Evolutionary conservation across 2,329 filamentous ascomycete species (phyloP).

Genomic region (Sporothrix dimorphospora): DNA sequence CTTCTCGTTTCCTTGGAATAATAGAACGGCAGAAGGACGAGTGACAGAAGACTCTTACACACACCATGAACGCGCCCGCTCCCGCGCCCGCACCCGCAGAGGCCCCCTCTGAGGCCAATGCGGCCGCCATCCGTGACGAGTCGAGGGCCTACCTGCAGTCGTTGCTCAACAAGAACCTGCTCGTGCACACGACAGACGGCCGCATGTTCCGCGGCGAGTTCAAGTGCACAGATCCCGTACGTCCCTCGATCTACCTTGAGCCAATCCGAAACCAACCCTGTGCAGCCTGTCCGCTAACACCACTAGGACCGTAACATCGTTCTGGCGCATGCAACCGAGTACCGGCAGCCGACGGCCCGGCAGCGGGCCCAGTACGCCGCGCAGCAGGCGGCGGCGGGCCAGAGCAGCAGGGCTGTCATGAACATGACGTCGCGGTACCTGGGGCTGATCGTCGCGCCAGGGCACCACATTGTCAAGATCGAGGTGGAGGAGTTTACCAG

Average conservation of each 20-base stretch:
- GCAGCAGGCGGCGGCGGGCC: conserved; percentile 40
- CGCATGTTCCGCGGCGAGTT: conserved; percentile 89
- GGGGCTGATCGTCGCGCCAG: conserved; percentile 87
- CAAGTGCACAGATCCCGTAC: conserved; percentile 90
- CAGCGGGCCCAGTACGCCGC: conserved; percentile 47
- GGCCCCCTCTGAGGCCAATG: neutral
- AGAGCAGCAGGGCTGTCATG: conserved; percentile 53
- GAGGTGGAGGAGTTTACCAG: conserved; percentile 79
- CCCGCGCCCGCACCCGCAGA: neutral
- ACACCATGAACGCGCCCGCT: neutral
- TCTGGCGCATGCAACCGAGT: conserved; percentile 83
- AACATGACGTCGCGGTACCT: conserved; percentile 85
- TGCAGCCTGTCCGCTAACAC: neutral
- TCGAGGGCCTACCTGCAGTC: conserved; percentile 56
- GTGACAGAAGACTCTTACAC: neutral
- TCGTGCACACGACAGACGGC: conserved; percentile 77
- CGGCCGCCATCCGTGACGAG: conserved; percentile 24
- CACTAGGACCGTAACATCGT: conserved; percentile 83
- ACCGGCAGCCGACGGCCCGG: conserved; percentile 70
- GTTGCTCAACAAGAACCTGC: conserved; percentile 76
- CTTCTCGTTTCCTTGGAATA: neutral
- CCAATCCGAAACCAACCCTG: neutral
- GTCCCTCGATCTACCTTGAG: neutral
- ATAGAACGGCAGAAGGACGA: neutral
- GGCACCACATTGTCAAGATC: conserved; percentile 81